phyloP scores from a whole-genome alignment of 2,329 filamentous ascomycete species.

The Clonostachys byssicola region DNA sequence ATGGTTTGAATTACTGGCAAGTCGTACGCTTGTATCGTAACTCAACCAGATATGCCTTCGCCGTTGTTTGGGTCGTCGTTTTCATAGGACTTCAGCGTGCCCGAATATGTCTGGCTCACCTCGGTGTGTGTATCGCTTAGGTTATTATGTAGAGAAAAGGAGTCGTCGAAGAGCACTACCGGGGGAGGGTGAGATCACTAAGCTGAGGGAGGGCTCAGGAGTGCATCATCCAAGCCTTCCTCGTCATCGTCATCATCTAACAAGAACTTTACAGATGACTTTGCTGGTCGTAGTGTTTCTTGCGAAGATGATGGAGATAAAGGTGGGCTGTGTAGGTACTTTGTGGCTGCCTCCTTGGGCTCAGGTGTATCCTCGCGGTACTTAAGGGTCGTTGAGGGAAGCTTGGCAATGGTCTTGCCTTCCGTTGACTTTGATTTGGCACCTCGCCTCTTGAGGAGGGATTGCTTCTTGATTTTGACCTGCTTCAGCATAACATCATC shows the following conservation, averaged over 20 bases:
- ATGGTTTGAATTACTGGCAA: too few relatives aligned
- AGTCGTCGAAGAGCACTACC: too few relatives aligned
- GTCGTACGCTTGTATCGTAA: constrained; percentile 34
- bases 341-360: constrained; percentile 55
- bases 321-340: constrained; percentile 47
- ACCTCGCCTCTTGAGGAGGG: constrained; percentile 32
- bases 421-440: constrained; percentile 43
- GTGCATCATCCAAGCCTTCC: constrained; percentile 38
- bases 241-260: constrained; percentile 57
- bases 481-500: constrained; percentile 82
- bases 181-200: constrained; percentile 15
- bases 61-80: constrained; percentile 61
- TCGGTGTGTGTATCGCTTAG: constrained; percentile 47
- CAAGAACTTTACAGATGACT: constrained; percentile 59
- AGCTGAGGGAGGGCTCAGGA: constrained; percentile 18
- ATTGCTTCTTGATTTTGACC: constrained; percentile 50
- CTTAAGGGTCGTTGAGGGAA: constrained; percentile 84
- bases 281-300: constrained; percentile 73
- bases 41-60: constrained; percentile 68
- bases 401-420: constrained; percentile 81
- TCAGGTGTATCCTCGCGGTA: constrained; percentile 76
- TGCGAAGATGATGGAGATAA: constrained; percentile 75
- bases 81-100: constrained; percentile 88
- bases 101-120: constrained; percentile 75
- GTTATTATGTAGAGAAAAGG: too few relatives aligned